Evolutionary conservation across 2,329 filamentous ascomycete genomes (phyloP).

Genomic region (Phialocephala sp.): DNA sequence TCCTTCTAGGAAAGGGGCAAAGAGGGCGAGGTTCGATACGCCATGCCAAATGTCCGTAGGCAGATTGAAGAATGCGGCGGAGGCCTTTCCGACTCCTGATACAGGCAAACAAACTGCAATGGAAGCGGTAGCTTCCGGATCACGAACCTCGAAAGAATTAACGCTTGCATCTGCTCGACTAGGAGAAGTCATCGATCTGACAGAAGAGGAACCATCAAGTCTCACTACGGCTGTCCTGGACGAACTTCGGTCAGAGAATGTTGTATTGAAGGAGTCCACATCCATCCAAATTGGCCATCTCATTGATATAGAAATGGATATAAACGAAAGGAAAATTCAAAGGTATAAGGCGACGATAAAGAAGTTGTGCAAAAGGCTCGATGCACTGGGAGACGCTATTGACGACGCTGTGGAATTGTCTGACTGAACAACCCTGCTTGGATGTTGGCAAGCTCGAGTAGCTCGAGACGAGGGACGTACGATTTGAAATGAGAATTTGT

Average conservation of each 20-base stretch:
- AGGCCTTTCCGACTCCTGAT: conserved; percentile 8
- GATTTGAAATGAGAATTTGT: too few relatives aligned
- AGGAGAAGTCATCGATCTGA: background rate
- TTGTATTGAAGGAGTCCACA: background rate
- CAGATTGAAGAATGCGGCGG: background rate
- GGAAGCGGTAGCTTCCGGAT: background rate
- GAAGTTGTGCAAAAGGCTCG: conserved; percentile 3
- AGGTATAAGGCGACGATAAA: background rate
- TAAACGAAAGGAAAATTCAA: background rate
- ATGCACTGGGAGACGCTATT: conserved; percentile 15
- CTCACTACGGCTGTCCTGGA: background rate
- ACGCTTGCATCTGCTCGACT: background rate
- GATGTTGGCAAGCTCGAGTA: too few relatives aligned
- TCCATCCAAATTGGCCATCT: background rate
- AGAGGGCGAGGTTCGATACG: background rate
- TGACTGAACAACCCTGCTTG: background rate
- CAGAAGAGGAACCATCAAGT: background rate
- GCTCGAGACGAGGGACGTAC: too few relatives aligned
- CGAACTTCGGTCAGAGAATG: background rate
- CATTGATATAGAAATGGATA: background rate
- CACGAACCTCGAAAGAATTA: background rate
- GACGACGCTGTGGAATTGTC: background rate
- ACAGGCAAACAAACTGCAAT: background rate
- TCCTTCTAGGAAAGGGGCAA: conserved; percentile 1
- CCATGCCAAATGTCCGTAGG: background rate